Base-by-base conservation (phyloP, 1,284 basidiomycete species). In the Sporisorium reilianum region DNA sequence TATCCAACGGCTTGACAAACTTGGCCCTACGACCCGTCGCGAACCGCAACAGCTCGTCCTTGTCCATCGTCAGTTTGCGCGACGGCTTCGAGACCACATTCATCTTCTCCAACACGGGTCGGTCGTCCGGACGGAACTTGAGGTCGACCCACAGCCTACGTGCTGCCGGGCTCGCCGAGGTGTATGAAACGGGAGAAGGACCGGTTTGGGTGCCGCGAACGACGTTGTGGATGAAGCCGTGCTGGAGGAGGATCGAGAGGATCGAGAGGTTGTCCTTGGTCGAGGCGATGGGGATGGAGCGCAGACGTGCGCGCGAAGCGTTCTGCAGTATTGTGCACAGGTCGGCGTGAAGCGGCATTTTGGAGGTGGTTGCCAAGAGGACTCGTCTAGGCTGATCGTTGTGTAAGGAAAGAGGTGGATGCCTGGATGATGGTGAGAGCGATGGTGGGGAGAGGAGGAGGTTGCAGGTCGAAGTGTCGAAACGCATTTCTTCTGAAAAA, bases 271-370 rank as follows among this genome's bases (percentile, higher is more conserved):
- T 93, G 86, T 94, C 93, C 44, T 89, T 91, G 41, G 89, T 91
- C 80, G 94, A 92, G 28, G 90, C 87, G 64, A 95, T 89, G 18
- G 90, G 88, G 56, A 95, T 87, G 72, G 88, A 88, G 45, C 88
- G 88, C 84, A 93, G 90, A 18, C 93, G 90, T 1, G 92, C 91
- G 18, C 92, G 90, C 81, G 94, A 94, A 12, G 93, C 92, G 80
- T 95, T 95, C 87, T 94, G 92, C 32, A 95, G 84, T 74, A 90
- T 91, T 18, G 93, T 89, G 80, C 93, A 94, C 77, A 95, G 89
- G 85, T 93, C 76, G 36, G 72, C 90, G 85, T 92, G 89, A 2
- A 93, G 80, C 5, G 85, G 82, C 84, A 85, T 85, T 18, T 30
- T 46, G n/a, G 36, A 7, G 23, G 12, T 5, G 11, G 5, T 6